These are phyloP conservation scores for Calocybe cyanea DNA, from an alignment of 768 basidiomycete species.

Conservation along the genomic window DNA sequence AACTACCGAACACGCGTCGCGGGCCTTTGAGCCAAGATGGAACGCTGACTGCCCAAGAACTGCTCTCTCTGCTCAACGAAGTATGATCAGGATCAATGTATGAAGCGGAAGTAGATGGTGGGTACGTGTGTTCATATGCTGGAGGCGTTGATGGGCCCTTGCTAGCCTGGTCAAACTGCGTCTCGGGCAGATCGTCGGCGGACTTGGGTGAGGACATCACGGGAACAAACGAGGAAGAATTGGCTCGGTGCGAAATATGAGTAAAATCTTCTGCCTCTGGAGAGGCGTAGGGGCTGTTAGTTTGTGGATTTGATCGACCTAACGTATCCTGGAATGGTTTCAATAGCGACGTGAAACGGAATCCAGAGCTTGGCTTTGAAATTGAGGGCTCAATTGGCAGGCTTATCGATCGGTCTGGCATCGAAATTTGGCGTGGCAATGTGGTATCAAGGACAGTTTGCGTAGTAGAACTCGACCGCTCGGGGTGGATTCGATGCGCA, in stretches of 20 bases:
- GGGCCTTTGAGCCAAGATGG: conserved; percentile 66
- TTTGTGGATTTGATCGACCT: conserved; percentile 20
- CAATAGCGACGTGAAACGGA: conserved; percentile 62
- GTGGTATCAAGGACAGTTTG: conserved; percentile 61
- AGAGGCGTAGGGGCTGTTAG: conserved; percentile 27
- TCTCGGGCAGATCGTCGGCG: conserved; percentile 12
- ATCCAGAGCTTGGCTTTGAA: conserved; percentile 41
- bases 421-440: conserved; percentile 30
- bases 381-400: conserved; percentile 29
- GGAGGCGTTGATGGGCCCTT: conserved; percentile 21
- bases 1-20: conserved; percentile 36
- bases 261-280: conserved; percentile 62
- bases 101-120: conserved; percentile 60
- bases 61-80: conserved; percentile 47
- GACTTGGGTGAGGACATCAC: conserved; percentile 41
- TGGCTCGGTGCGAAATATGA: conserved; percentile 56
- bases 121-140: conserved; percentile 66
- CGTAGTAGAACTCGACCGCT: conserved; percentile 21
- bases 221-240: conserved; percentile 58
- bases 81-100: conserved; percentile 42
- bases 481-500: conserved; percentile 39
- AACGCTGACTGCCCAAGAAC: conserved; percentile 62
- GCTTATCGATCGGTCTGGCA: conserved; percentile 37
- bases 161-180: conserved; percentile 7
- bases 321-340: conserved; percentile 62